Base-by-base conservation (phyloP, 805 yeast genomes). In the Dipodascus albidus region DNA sequence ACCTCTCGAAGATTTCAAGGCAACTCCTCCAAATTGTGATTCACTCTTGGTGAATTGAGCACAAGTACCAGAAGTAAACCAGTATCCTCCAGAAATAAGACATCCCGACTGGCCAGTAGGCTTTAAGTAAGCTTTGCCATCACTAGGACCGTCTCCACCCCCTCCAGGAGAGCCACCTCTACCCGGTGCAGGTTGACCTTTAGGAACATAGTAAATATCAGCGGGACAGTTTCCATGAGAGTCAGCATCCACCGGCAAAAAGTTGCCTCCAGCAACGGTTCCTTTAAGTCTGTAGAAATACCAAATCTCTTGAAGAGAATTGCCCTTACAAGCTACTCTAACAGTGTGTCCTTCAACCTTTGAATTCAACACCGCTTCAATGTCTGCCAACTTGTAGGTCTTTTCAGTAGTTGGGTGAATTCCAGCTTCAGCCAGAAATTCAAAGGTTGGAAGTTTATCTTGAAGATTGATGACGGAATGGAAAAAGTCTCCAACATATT, bases 11-110 rank as follows among this genome's bases (percentile, higher is more conserved):
- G 93, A 77, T 55, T 74, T 74, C 48, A 90, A 63, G 54, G 80
- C 77, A 61, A 79, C 77, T n/a, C 93, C 93, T 2, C 93, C 93
- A 67, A 80, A 80, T 33, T 78, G 76, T 31, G 84, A 79, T 52
- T 80, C 75, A 31, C 67, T 62, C 23, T 85, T 60, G 23, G 74
- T 74, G 69, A 75, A 90, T 3, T 84, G 80, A 2, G 96, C 98
- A 67, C 97, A 91, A 1, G 96, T 96, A 17, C 75, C 73, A 44
- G 70, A 65, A 2, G 76, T 64, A 69, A 83, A 87, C 93, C 95
- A 90, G 59, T 80, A 77, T 2, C 99, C 99, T 62, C 80, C 85
- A 56, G 85, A 79, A 62, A 90, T 91, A 55, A 91, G 70, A 68
- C 96, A 87, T 8, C 96, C 96, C 2, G 67, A 58, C 54, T 82